phyloP scores from a whole-genome alignment of 1,139 yeast species.

The Geotrichum restrictum region DNA sequence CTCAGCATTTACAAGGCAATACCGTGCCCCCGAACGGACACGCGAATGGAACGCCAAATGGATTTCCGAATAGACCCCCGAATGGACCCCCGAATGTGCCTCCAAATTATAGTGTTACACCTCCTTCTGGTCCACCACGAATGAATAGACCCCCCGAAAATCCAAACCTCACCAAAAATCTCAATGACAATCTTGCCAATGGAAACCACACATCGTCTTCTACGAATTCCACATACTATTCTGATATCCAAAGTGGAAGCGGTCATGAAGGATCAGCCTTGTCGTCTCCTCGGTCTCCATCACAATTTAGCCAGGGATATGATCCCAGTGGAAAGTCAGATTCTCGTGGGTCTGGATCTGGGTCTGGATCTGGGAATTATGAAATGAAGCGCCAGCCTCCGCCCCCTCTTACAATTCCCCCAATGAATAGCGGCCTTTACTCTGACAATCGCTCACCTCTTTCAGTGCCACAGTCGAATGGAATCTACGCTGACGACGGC shows the following conservation, averaged over 20 bases:
- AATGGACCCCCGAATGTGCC: neutral
- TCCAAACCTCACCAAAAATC: neutral
- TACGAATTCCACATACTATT: constrained; percentile 7
- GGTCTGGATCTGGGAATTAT: neutral
- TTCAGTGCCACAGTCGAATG: neutral
- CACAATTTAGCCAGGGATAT: neutral
- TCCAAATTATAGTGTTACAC: neutral
- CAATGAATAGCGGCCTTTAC: neutral
- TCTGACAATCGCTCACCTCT: neutral
- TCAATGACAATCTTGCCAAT: neutral
- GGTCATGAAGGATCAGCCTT: constrained; percentile 8
- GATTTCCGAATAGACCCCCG: neutral
- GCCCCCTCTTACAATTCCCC: neutral
- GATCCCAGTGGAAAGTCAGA: neutral
- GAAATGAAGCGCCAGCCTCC: neutral
- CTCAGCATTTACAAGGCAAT: neutral
- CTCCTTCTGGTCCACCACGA: neutral
- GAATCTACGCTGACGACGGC: no score
- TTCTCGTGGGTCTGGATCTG: neutral
- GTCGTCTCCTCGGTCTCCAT: constrained; percentile 8
- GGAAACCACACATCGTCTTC: constrained; percentile 7
- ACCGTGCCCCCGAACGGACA: neutral
- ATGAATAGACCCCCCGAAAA: neutral
- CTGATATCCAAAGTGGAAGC: constrained; percentile 6
- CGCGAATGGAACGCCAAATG: neutral